These are phyloP conservation scores for Blastomyces gilchristii DNA, from an alignment of 2,329 filamentous ascomycete species.

Conservation along the genomic window DNA sequence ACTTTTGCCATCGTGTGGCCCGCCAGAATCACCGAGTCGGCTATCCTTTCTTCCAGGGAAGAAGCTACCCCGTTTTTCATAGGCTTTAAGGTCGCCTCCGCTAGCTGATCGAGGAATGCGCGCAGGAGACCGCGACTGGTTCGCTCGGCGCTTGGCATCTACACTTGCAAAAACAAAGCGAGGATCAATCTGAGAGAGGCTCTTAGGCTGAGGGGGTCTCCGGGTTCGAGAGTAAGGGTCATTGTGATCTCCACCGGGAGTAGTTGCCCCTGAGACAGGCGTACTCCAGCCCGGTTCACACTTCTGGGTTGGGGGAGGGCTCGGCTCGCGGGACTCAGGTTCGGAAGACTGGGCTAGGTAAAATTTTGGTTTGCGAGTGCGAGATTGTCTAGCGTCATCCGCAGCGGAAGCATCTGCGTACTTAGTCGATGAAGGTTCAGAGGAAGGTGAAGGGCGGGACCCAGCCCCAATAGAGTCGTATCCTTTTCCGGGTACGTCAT, in stretches of 20 bases:
- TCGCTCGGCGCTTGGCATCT: constrained; percentile 57
- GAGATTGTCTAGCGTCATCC: constrained; percentile 34
- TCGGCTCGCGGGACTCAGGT: constrained; percentile 47
- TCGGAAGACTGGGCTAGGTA: constrained; percentile 48
- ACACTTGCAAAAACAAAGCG: constrained; percentile 75
- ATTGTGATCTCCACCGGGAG: constrained; percentile 66
- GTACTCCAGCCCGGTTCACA: constrained; percentile 38
- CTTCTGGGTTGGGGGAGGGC: constrained; percentile 51
- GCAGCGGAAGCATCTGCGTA: constrained; percentile 37
- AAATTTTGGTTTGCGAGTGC: constrained; percentile 45
- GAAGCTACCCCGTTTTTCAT: constrained; percentile 45
- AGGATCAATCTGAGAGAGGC: constrained; percentile 59
- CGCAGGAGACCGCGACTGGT: constrained; percentile 27
- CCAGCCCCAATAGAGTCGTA: constrained; percentile 23
- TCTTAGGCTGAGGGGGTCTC: constrained; percentile 58
- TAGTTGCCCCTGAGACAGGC: constrained; percentile 64
- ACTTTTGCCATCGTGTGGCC: constrained; percentile 40
- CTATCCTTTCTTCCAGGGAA: constrained; percentile 47
- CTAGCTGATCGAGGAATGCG: constrained; percentile 40
- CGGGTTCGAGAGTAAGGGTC: constrained; percentile 81
- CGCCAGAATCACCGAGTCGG: constrained; percentile 37
- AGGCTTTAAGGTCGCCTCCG: constrained; percentile 32
- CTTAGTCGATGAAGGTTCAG: constrained; percentile 32
- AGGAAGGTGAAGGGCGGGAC: constrained; percentile 32
- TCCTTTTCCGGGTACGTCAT: constrained; percentile 27